Evolutionary conservation across 1,284 basidiomycete genomes (phyloP).

Genomic region (Ustilago esculenta): DNA sequence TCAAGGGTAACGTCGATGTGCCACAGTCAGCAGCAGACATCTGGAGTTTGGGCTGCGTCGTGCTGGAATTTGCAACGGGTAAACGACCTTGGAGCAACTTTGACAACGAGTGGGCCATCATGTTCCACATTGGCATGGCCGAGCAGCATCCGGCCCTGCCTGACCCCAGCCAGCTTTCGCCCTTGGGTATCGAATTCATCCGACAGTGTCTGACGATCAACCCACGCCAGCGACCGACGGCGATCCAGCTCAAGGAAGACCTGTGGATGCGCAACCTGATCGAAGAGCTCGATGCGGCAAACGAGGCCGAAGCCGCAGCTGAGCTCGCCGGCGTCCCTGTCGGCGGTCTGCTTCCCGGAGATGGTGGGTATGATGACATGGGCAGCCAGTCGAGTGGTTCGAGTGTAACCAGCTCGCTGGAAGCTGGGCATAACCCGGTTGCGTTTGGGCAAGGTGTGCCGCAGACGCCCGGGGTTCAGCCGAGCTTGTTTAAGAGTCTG

Average conservation of each 20-base stretch:
- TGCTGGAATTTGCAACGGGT: constrained; percentile 94
- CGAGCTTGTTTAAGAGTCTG: constrained; percentile 33
- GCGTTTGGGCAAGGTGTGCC: not conserved
- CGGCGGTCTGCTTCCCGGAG: not conserved
- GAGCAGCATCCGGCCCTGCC: constrained; percentile 96
- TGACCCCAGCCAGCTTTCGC: constrained; percentile 86
- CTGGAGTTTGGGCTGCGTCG: constrained; percentile 95
- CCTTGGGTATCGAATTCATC: constrained; percentile 92
- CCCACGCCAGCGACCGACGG: constrained; percentile 82
- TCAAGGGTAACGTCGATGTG: constrained; percentile 78
- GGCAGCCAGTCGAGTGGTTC: constrained; percentile 18
- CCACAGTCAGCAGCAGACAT: constrained; percentile 97
- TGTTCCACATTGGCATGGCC: constrained; percentile 98
- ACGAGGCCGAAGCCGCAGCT: constrained; percentile 50
- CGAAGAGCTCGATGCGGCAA: constrained; percentile 59
- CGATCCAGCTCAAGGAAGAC: constrained; percentile 85
- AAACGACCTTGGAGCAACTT: constrained; percentile 97
- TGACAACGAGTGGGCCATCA: constrained; percentile 99
- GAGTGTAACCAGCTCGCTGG: constrained; percentile 12
- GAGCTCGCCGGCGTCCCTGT: constrained; percentile 15
- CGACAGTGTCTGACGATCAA: constrained; percentile 90
- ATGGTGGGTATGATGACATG: constrained; percentile 12
- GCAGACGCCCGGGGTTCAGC: constrained; percentile 5
- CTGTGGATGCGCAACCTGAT: constrained; percentile 77
- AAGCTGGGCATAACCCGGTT: not conserved